These are phyloP conservation scores for Elsinoe necatrix DNA, from an alignment of 2,329 filamentous ascomycete species.

Conservation along the genomic window DNA sequence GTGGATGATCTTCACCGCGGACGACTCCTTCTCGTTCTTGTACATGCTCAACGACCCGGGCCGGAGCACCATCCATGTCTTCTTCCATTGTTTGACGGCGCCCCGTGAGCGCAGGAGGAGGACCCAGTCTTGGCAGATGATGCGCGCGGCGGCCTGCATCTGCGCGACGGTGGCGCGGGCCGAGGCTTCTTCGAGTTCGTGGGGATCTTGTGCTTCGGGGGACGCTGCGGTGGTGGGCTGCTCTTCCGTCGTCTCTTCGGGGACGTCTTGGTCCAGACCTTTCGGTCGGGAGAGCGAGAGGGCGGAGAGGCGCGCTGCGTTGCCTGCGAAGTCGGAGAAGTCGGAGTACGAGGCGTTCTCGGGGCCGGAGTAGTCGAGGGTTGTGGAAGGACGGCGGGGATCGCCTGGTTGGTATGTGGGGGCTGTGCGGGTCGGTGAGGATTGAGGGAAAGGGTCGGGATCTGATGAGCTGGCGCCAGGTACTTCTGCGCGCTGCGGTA, in stretches of 20 bases:
- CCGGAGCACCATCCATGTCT: slow-evolving; percentile 84
- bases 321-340: slow-evolving; percentile 49
- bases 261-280: slow-evolving; percentile 50
- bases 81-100: slow-evolving; percentile 88
- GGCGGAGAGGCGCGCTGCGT: slow-evolving; percentile 27
- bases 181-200: slow-evolving; percentile 8
- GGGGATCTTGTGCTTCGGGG: background rate
- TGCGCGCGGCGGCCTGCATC: slow-evolving; percentile 63
- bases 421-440: slow-evolving; percentile 6
- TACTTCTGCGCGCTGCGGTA: slow-evolving; percentile 8
- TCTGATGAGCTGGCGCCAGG: slow-evolving; percentile 40
- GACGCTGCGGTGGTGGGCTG: background rate
- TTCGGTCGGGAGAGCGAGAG: slow-evolving; percentile 29
- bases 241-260: background rate
- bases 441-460: slow-evolving; percentile 24
- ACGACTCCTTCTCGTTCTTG: slow-evolving; percentile 86
- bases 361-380: slow-evolving; percentile 51
- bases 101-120: slow-evolving; percentile 74
- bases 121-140: slow-evolving; percentile 91
- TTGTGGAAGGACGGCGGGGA: slow-evolving; percentile 51
- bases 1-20: slow-evolving; percentile 71
- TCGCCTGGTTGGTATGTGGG: slow-evolving; percentile 23
- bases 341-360: slow-evolving; percentile 76
- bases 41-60: slow-evolving; percentile 80
- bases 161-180: slow-evolving; percentile 12